These are phyloP conservation scores for Pseudozyma tsukubaensis DNA, from an alignment of 1,284 basidiomycete species.

Conservation along the genomic window DNA sequence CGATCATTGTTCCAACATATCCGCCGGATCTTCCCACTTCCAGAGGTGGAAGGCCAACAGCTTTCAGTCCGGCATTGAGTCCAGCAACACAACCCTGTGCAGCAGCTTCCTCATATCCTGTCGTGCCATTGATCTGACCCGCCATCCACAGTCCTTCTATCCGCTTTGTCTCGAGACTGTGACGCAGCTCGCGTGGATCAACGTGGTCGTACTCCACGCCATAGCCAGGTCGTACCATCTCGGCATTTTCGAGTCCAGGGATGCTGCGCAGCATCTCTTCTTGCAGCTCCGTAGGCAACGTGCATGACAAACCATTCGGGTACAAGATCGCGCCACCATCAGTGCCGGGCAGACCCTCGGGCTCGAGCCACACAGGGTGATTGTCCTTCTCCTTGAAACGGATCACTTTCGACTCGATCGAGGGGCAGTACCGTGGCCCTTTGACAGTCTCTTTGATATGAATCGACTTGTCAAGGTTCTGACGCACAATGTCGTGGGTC, in stretches of 20 bases:
- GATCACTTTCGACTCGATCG: constrained; percentile 85
- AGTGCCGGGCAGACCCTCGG: constrained; percentile 88
- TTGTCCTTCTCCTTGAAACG: constrained; percentile 78
- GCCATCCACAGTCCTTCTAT: constrained; percentile 71
- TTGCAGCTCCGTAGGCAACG: constrained; percentile 84
- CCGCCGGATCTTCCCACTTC: constrained; percentile 82
- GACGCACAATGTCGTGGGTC: constrained; percentile 79
- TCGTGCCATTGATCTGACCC: constrained; percentile 74
- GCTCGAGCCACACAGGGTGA: constrained; percentile 88
- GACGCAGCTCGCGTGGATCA: constrained; percentile 82
- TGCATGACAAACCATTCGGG: constrained; percentile 88
- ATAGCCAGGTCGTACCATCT: constrained; percentile 85
- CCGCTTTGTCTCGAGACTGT: constrained; percentile 84
- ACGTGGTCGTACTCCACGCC: constrained; percentile 92
- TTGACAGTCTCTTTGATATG: constrained; percentile 89
- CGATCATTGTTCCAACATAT: constrained; percentile 88
- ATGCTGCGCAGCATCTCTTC: constrained; percentile 82
- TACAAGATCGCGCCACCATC: constrained; percentile 78
- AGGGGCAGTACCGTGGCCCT: constrained; percentile 91
- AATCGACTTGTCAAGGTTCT: constrained; percentile 77
- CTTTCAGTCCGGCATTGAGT: constrained; percentile 83
- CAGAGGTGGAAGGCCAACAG: constrained; percentile 74
- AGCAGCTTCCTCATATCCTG: constrained; percentile 91
- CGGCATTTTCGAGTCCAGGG: constrained; percentile 82
- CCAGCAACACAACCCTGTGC: constrained; percentile 86